phyloP scores from a whole-genome alignment of 768 basidiomycete species.

The Fistulinella prunicolor region DNA sequence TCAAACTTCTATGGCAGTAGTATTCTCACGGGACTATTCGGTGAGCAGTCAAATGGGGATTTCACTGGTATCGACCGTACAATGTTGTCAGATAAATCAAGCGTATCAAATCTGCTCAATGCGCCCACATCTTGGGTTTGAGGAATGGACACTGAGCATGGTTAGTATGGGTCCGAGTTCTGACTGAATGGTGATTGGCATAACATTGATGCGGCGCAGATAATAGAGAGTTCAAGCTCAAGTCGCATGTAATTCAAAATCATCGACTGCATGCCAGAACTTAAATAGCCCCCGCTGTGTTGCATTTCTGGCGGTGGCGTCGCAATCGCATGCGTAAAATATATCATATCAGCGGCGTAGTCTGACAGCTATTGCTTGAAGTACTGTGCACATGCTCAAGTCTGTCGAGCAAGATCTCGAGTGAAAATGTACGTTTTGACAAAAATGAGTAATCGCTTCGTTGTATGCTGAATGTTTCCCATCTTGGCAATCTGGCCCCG shows the following conservation, averaged over 20 bases:
- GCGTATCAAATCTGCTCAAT: constrained; percentile 20
- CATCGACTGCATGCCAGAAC: constrained; percentile 7
- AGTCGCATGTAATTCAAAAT: constrained; percentile 9
- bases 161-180: background rate
- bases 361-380: constrained; percentile 5
- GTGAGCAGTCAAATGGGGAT: constrained; percentile 50
- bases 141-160: constrained; percentile 19
- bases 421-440: background rate
- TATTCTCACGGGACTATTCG: constrained; percentile 50
- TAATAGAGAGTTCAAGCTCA: constrained; percentile 15
- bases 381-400: background rate
- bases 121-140: too few relatives aligned
- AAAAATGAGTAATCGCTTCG: constrained; percentile 2
- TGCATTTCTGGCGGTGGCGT: constrained; percentile 15
- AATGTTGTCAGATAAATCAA: constrained; percentile 26
- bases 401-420: too few relatives aligned
- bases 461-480: background rate
- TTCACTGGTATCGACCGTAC: constrained; percentile 48
- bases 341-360: constrained; percentile 22
- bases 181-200: constrained; percentile 5
- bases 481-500: background rate
- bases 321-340: constrained; percentile 33
- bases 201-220: constrained; percentile 15
- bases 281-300: constrained; percentile 14
- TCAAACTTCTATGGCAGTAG: constrained; percentile 44